Conservation (phyloP, 306 rosid genomes). For the Cicer bijugum region DNA sequence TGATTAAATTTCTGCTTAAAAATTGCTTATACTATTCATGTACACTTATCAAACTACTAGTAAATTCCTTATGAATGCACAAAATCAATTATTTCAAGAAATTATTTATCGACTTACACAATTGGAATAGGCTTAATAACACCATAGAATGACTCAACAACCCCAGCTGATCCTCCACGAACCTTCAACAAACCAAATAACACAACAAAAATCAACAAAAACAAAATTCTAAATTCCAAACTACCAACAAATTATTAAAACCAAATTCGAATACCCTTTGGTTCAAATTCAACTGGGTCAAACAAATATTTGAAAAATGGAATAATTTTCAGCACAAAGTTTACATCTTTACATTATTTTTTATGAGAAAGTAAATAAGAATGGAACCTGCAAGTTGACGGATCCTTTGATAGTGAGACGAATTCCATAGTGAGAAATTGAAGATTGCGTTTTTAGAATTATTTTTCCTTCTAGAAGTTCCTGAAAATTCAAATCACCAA, state of each 20-base stretch:
- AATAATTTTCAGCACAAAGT: background rate
- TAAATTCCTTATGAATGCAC: background rate
- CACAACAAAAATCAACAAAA: constrained; percentile 32
- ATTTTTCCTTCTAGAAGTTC: constrained; percentile 77
- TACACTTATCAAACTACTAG: background rate
- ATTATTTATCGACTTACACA: constrained; percentile 58
- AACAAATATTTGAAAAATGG: background rate
- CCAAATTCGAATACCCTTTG: constrained; percentile 14
- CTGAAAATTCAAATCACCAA: constrained; percentile 55
- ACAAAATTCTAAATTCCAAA: background rate
- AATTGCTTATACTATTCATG: background rate
- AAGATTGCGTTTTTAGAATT: constrained; percentile 61
- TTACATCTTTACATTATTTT: constrained; percentile 1
- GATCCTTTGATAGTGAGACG: constrained; percentile 75
- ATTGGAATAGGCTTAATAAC: constrained; percentile 77
- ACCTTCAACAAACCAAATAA: constrained; percentile 57
- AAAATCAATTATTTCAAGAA: constrained; percentile 14
- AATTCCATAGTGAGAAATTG: constrained; percentile 80
- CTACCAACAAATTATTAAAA: background rate
- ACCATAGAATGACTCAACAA: constrained; percentile 79
- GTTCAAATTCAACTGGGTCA: background rate
- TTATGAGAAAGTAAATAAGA: constrained; percentile 25
- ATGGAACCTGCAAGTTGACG: constrained; percentile 77
- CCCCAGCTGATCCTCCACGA: constrained; percentile 93
- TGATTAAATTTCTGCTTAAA: background rate